phyloP scores from a whole-genome alignment of 495 filamentous ascomycete species.

The Aspergillus funiculosus region DNA sequence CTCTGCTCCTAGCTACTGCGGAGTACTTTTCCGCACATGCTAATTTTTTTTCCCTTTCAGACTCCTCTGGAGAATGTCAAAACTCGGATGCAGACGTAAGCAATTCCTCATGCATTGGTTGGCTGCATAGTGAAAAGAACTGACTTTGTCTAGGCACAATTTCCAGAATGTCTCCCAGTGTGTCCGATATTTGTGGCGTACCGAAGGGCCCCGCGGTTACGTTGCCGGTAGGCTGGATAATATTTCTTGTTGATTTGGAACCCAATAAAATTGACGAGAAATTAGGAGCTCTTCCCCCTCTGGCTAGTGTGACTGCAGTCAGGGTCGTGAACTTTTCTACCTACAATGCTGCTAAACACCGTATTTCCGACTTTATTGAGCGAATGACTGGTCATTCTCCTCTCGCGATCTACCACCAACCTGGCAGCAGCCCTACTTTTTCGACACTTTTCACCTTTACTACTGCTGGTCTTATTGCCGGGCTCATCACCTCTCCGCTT shows the following conservation, averaged over 20 bases:
- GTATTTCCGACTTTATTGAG: conserved; percentile 50
- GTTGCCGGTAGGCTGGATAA: conserved; percentile 35
- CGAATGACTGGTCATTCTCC: conserved; percentile 61
- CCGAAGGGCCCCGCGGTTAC: conserved; percentile 43
- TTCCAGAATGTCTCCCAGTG: conserved; percentile 40
- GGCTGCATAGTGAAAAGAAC: background rate
- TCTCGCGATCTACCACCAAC: conserved; percentile 61
- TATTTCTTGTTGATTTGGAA: background rate
- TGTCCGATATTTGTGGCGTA: conserved; percentile 40
- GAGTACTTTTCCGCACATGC: background rate
- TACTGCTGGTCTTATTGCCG: conserved; percentile 70
- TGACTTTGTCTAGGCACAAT: conserved; percentile 32
- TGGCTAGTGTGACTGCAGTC: conserved; percentile 82
- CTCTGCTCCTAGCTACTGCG: no score
- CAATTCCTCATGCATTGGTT: background rate
- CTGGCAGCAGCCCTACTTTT: conserved; percentile 62
- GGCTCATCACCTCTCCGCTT: conserved; percentile 72
- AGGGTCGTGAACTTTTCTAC: conserved; percentile 90
- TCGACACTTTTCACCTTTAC: conserved; percentile 69
- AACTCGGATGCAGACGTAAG: conserved; percentile 49
- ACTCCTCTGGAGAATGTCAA: conserved; percentile 47
- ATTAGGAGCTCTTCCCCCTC: conserved; percentile 70
- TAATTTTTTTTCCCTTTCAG: conserved; percentile 26
- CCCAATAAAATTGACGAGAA: conserved; percentile 5
- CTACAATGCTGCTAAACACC: conserved; percentile 78